These are phyloP conservation scores for Albophoma yamanashiensis DNA, from an alignment of 2,329 filamentous ascomycete genomes.

Conservation along the genomic window DNA sequence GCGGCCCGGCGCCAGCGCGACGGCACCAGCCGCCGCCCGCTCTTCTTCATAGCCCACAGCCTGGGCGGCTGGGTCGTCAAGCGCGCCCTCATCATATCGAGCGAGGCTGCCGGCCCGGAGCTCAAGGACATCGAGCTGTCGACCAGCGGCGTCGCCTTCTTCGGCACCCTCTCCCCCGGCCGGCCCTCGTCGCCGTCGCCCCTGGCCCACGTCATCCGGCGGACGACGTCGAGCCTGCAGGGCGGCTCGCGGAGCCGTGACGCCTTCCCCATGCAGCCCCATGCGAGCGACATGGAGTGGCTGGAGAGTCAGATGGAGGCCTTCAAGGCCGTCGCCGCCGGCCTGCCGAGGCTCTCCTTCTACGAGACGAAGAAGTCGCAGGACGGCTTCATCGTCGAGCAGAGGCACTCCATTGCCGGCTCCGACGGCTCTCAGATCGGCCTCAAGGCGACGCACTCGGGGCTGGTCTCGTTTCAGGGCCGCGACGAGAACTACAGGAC, in stretches of 20 bases:
- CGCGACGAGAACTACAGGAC: slow-evolving; percentile 12
- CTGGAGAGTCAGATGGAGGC: slow-evolving; percentile 15
- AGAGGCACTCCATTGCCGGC: slow-evolving; percentile 11
- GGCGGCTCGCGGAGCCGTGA: neutral
- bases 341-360: slow-evolving; percentile 13
- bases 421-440: slow-evolving; percentile 14
- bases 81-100: slow-evolving; percentile 15
- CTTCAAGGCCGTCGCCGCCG: slow-evolving; percentile 13
- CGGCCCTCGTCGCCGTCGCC: slow-evolving; percentile 12
- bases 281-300: slow-evolving; percentile 11
- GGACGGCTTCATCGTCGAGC: slow-evolving; percentile 13
- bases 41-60: slow-evolving; percentile 17
- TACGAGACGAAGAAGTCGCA: slow-evolving; percentile 14
- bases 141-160: slow-evolving; percentile 15
- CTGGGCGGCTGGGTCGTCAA: slow-evolving; percentile 18
- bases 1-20: slow-evolving; percentile 8
- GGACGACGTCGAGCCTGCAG: slow-evolving; percentile 9
- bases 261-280: slow-evolving; percentile 3
- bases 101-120: slow-evolving; percentile 10
- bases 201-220: slow-evolving; percentile 13
- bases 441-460: slow-evolving; percentile 11
- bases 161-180: slow-evolving; percentile 13
- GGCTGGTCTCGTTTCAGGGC: slow-evolving; percentile 12
- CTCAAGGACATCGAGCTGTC: slow-evolving; percentile 13
- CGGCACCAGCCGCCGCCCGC: slow-evolving; percentile 9